Evolutionary conservation across 2,329 filamentous ascomycete species (phyloP), one percentile per base, ranked within the genome.

Genomic region (Colletotrichum camelliae): DNA sequence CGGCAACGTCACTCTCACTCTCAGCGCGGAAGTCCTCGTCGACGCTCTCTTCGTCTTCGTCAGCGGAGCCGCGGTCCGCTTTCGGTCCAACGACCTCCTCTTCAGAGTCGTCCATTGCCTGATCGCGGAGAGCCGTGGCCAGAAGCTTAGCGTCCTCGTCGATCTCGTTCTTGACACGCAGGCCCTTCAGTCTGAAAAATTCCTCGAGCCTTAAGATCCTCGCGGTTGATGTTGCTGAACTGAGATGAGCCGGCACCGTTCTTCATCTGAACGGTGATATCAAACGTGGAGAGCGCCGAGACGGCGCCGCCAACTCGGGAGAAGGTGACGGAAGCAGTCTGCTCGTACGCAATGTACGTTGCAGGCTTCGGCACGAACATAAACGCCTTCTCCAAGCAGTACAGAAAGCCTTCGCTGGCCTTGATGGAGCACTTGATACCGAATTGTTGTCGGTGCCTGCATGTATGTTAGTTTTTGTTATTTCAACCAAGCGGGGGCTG

Each of bases 391-490:
- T 99, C 97, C 79, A 99, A 88, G 84, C 96, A 98, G 91, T 98
- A 99, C 67, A 99, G 89, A 83, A 98, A 96, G 76, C 97, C 97
- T 87, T 99, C 97, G 85, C 97, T 98, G 70, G 97, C 97, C 87
- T 99, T 99, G 91, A 99, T 98, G n/a, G 96, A 98, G 86, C 97
- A 99, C 87, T 99, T 99, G 86, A 99, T 97, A 74, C 97, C 97
- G 79, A 93, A 95, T 85, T 98, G 96, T 81, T 94, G 93, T 83
- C 98, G 96, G 86, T 98, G 97, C 79, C 94, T 92, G 67, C 8
- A 29, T 21, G 1, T 12, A 24, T 21, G 78, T 86, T 77, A 86
- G 83, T 24, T 72, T 37, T 37, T 12, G 31, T 8, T 8, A 24
- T 29, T 24, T 57, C 24, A 29, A 9, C 6, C 33, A 15, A n/a